Evolutionary conservation across 176 grass and related monocot genomes (phyloP), one percentile per base, ranked within the genome.

Genomic region (Elaeis guineensis): DNA sequence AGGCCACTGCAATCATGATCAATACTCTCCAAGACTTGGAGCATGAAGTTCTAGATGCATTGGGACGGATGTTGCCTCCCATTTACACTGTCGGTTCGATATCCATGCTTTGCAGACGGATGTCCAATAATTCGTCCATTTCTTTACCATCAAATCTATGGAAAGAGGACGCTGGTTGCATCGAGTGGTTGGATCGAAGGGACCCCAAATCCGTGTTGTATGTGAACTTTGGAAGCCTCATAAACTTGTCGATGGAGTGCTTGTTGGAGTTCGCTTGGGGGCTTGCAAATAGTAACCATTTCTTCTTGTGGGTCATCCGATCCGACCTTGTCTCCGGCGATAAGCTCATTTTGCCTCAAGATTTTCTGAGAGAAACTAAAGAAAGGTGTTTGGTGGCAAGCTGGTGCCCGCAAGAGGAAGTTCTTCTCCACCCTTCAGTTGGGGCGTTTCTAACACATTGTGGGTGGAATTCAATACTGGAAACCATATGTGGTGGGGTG

Each of bases 11-110:
- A 25, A 62, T 81, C 51, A 21, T 86, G 29, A 6, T 86, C 53
- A 86, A 86, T 57, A 81, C 83, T 6, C 57, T 86, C 32, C 15
- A 75, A 62, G 74, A 78, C 20, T 20, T 81, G 25, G 78, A 86
- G 74, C 69, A 54, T 11, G 68, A 77, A 14, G 74, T 82, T 0
- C 18, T 76, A 12, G 70, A 82, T 58, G 79, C 71, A 2, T 71
- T 82, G 51, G 2, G 9, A 14, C 35, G 3, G 11, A 44, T 44
- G 54, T 55, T 3, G 16, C 51, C 25, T 44, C 62, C 77, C 11
- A 12, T 44, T 11, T 44, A 44, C 35, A 44, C 35, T 0, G 35
- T 44, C 9, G 35, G 35, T 14, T 44, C 35, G 2, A 44, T 44
- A 44, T 44, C 35, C 35, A 44, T 44, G 35, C 35, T 44, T 44